Base-by-base conservation (phyloP, 495 filamentous ascomycete species). In the Ramalina peruviana region DNA sequence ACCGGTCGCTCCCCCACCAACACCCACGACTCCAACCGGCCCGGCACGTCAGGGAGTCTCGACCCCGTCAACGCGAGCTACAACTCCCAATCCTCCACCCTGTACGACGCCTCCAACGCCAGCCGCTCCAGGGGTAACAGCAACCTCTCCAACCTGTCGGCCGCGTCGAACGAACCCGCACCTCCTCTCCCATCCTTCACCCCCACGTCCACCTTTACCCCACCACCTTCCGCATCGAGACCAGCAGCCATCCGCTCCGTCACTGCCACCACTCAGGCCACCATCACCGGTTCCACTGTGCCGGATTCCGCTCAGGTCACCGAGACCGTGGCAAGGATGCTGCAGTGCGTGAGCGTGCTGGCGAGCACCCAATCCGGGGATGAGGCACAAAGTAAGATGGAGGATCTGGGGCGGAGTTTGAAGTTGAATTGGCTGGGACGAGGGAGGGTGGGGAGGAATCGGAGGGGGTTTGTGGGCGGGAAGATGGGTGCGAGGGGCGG, bases 341-440 rank as follows among this genome's bases (percentile, higher is more conserved):
- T 98, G 53, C 92, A 98, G 66, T 98, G 93, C 61, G 82, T 98
- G 63, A 85, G 81, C 57, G 90, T 98, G 10, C 70, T 97, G 1
- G 83, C 85, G 10, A 82, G 81, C 54, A 76, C 93, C 12, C 80
- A 82, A 59, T 78, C 68, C 2, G 72, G 73, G 5, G 86, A 93
- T 55, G 77, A 81, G n/a, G 63, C 72, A 0, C 89, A 93, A 65
- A 76, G 74, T 44, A 83, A 79, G 66, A 83, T 96, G 59, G 87
- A 94, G 50, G 72, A 86, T 56, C 70, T 98, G 49, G 80, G 81
- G 40, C 85, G 85, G 57, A 78, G 85, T 42, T 71, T 98, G 50
- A 98, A 97, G 65, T 74, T 93, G 55, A 98, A 98, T 66, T 98
- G 92, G 92, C 74, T 98, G 19, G 88, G 88, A 0, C 72, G 92